Conservation (phyloP, 2,329 filamentous ascomycete genomes). For the Aspergillus glaucus region DNA sequence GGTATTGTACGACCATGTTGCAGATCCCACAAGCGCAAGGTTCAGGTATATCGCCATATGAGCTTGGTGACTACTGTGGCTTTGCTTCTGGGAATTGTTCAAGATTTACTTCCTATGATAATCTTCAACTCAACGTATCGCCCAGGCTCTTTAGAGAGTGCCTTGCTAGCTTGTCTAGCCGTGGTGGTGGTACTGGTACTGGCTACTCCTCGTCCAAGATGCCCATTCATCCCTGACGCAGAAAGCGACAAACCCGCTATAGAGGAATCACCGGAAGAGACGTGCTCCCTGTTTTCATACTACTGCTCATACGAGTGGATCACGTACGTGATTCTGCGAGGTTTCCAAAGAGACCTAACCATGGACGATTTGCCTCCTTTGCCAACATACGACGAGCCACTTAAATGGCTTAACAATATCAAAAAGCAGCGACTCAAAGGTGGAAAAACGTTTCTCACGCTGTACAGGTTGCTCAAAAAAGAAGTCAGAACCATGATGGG, state of each 20-base stretch:
- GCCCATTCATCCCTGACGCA: conserved; percentile 7
- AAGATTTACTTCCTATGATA: conserved; percentile 17
- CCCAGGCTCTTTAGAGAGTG: conserved; percentile 11
- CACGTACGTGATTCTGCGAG: conserved; percentile 24
- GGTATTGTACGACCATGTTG: conserved; percentile 13
- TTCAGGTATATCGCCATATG: conserved; percentile 17
- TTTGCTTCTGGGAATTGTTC: conserved; percentile 15
- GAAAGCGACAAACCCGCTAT: conserved; percentile 10
- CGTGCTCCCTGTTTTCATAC: conserved; percentile 26
- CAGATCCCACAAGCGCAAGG: conserved; percentile 6
- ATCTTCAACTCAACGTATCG: conserved; percentile 18
- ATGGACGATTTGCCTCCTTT: conserved; percentile 28
- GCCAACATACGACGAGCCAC: conserved; percentile 25
- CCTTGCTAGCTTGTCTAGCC: conserved; percentile 12
- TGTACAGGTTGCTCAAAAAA: conserved; percentile 18
- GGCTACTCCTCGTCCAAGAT: conserved; percentile 14
- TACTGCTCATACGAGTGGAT: conserved; percentile 31
- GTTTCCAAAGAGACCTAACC: conserved; percentile 21
- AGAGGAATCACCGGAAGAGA: conserved; percentile 23
- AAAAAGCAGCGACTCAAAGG: conserved; percentile 17
- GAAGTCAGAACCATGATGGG: conserved; percentile 22
- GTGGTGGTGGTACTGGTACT: conserved; percentile 11
- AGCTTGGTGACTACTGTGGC: conserved; percentile 14
- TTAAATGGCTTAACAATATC: conserved; percentile 20
- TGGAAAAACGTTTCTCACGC: conserved; percentile 21